These are phyloP conservation scores for Diaporthe sp. DNA, from an alignment of 2,329 filamentous ascomycete species.

Conservation along the genomic window DNA sequence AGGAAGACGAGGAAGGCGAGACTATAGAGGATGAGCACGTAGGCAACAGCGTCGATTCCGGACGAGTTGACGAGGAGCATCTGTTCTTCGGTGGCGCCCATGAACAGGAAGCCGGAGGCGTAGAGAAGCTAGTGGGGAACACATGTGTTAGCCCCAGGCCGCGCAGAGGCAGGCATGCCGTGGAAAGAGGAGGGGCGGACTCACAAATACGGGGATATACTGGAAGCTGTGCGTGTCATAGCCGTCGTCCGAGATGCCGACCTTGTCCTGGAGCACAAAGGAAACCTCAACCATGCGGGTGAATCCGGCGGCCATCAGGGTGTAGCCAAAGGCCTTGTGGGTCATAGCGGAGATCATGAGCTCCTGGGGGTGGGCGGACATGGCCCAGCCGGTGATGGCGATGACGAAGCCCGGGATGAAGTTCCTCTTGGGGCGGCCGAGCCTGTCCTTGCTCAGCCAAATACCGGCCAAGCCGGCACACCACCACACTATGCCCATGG, in stretches of 20 bases:
- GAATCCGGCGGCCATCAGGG: slow-evolving; percentile 89
- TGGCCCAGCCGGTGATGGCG: slow-evolving; percentile 92
- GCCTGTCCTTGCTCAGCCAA: slow-evolving; percentile 88
- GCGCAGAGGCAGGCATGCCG: too few species aligned
- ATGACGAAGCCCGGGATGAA: slow-evolving; percentile 94
- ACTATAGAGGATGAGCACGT: slow-evolving; percentile 92
- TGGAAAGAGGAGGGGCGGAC: slow-evolving; percentile 52
- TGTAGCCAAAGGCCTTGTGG: slow-evolving; percentile 93
- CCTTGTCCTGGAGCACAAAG: slow-evolving; percentile 84
- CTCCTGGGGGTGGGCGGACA: slow-evolving; percentile 91
- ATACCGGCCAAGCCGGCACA: slow-evolving; percentile 90
- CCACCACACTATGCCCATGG: slow-evolving; percentile 99
- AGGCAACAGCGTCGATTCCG: slow-evolving; percentile 88
- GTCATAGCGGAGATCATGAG: slow-evolving; percentile 88
- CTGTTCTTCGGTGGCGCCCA: slow-evolving; percentile 97
- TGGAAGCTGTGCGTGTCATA: slow-evolving; percentile 76
- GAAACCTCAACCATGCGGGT: slow-evolving; percentile 91
- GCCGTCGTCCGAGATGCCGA: slow-evolving; percentile 75
- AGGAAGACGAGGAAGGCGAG: slow-evolving; percentile 92
- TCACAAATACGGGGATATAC: slow-evolving; percentile 67
- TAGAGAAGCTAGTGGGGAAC: slow-evolving; percentile 77
- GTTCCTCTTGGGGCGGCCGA: slow-evolving; percentile 91
- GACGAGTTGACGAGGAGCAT: slow-evolving; percentile 83
- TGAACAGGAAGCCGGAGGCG: slow-evolving; percentile 95
- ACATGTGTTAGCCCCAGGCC: slow-evolving; percentile 39